Conservation (phyloP, 2,329 filamentous ascomycete genomes). For the Xylaria hypoxylon region DNA sequence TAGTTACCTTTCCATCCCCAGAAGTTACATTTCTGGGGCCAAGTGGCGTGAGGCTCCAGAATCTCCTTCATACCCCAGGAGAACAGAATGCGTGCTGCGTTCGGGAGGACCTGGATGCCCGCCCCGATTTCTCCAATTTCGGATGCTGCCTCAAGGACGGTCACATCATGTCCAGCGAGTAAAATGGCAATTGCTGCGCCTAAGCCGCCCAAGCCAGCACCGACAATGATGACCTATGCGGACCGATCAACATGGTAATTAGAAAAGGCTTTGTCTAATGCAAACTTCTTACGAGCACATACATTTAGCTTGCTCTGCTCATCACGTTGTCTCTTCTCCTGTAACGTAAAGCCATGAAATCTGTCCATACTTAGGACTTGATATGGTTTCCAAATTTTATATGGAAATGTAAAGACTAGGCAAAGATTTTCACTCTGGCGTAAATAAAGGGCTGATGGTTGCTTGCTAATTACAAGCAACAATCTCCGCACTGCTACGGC, state of each 20-base stretch:
- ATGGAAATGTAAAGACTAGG: too few species aligned
- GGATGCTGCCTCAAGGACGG: slow-evolving; percentile 60
- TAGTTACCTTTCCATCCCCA: slow-evolving; percentile 64
- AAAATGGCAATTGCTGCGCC: slow-evolving; percentile 61
- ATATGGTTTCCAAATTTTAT: too few species aligned
- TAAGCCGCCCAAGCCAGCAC: slow-evolving; percentile 67
- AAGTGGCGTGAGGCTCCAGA: slow-evolving; percentile 56
- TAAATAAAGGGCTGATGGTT: neutral
- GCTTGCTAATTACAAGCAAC: neutral
- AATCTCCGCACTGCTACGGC: neutral
- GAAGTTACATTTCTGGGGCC: slow-evolving; percentile 60
- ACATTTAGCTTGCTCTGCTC: slow-evolving; percentile 38
- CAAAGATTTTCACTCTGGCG: too few species aligned
- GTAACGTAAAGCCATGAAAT: neutral
- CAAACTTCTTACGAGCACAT: neutral
- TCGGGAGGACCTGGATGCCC: slow-evolving; percentile 63
- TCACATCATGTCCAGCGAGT: slow-evolving; percentile 60
- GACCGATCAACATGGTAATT: neutral
- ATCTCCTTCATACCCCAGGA: slow-evolving; percentile 61
- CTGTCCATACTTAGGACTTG: neutral
- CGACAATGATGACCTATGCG: slow-evolving; percentile 61
- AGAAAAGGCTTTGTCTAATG: too few species aligned
- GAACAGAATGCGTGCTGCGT: slow-evolving; percentile 60
- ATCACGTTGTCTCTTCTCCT: slow-evolving; percentile 29
- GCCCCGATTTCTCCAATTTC: slow-evolving; percentile 62